A percentile compares a stretch with the other conserved stretches of the same genome.
phyloP scores from a whole-genome alignment of 2,329 filamentous ascomycete species.

The Fusarium sp. region DNA sequence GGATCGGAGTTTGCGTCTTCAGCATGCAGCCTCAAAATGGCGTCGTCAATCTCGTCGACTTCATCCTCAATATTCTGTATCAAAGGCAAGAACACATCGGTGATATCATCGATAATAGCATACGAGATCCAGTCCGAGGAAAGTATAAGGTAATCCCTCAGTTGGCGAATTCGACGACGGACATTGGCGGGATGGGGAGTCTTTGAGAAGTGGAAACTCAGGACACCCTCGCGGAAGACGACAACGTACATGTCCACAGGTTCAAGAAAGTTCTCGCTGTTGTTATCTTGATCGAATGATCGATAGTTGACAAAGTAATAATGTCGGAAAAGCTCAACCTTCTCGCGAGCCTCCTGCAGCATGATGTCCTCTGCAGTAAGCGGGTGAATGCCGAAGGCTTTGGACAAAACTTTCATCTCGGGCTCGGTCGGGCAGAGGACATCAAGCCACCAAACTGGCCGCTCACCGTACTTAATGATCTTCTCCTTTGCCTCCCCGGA shows the following conservation, averaged over 20 bases:
- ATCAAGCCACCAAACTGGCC: slow-evolving; percentile 97
- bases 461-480: slow-evolving; percentile 73
- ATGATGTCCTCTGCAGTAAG: slow-evolving; percentile 96
- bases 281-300: slow-evolving; percentile 93
- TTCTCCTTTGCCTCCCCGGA: slow-evolving; percentile 48
- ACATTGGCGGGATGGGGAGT: slow-evolving; percentile 97
- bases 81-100: slow-evolving; percentile 91
- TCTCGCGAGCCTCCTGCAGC: slow-evolving; percentile 96
- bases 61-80: slow-evolving; percentile 95
- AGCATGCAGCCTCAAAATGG: slow-evolving; percentile 80
- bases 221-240: slow-evolving; percentile 92
- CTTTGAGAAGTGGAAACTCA: slow-evolving; percentile 97
- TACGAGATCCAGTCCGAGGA: slow-evolving; percentile 99
- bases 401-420: slow-evolving; percentile 94
- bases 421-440: slow-evolving; percentile 88
- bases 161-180: slow-evolving; percentile 87
- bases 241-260: slow-evolving; percentile 98
- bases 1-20: slow-evolving; percentile 59
- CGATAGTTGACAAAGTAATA: slow-evolving; percentile 99
- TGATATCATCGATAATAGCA: slow-evolving; percentile 97
- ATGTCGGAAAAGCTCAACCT: slow-evolving; percentile 95
- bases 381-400: slow-evolving; percentile 94
- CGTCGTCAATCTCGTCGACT: slow-evolving; percentile 95
- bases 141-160: slow-evolving; percentile 91
- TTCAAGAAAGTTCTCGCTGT: slow-evolving; percentile 89